phyloP scores from a whole-genome alignment of 140 eudicot genomes.

The Stevia rebaudiana region DNA sequence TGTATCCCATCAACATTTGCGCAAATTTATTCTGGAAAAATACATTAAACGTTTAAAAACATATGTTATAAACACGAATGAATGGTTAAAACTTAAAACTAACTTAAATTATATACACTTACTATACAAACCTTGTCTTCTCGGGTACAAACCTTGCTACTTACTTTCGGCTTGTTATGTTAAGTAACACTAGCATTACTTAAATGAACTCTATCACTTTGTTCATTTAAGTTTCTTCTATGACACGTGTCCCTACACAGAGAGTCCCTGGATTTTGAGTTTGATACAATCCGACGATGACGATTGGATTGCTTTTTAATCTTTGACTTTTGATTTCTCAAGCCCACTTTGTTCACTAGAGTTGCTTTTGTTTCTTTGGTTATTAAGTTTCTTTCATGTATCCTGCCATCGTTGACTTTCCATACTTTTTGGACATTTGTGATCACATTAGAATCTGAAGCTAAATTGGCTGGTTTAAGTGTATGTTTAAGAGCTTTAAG shows the following conservation, averaged over 20 bases:
- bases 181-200: conserved; percentile 41
- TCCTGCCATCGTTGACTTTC: conserved; percentile 25
- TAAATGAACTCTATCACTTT: conserved; percentile 37
- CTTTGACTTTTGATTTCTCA: conserved; percentile 17
- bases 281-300: conserved; percentile 23
- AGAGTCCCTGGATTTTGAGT: conserved; percentile 26
- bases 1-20: conserved; percentile 38
- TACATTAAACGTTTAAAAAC: conserved; percentile 20
- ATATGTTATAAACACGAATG: background rate
- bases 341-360: conserved; percentile 8
- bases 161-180: conserved; percentile 44
- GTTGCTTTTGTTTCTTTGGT: conserved; percentile 17
- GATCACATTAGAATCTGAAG: conserved; percentile 24
- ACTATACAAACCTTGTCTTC: conserved; percentile 31
- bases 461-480: conserved; percentile 33
- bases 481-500: conserved; percentile 82
- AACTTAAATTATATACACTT: conserved; percentile 14
- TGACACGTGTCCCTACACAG: conserved; percentile 25
- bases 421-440: conserved; percentile 25
- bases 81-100: background rate
- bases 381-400: conserved; percentile 13
- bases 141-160: conserved; percentile 24
- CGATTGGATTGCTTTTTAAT: conserved; percentile 17
- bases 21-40: conserved; percentile 35
- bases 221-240: conserved; percentile 32